These are phyloP conservation scores for Gaeumannomyces sp. DNA, from an alignment of 2,329 filamentous ascomycete genomes.

Conservation along the genomic window DNA sequence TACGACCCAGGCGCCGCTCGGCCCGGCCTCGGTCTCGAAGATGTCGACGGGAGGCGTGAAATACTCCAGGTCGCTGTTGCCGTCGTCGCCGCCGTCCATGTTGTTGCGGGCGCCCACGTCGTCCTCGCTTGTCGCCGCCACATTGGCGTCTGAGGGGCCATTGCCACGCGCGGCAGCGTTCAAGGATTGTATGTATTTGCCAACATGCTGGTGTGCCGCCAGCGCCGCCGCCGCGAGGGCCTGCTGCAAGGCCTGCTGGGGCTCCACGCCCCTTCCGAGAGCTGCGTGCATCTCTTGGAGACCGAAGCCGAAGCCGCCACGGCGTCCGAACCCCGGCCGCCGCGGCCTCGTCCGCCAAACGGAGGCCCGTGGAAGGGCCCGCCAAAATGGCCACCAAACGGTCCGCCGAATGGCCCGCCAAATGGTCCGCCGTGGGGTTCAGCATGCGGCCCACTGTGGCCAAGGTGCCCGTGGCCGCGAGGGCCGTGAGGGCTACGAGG, in stretches of 20 bases:
- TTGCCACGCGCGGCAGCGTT: slow-evolving; percentile 15
- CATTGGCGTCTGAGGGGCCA: too few relatives aligned
- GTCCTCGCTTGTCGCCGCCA: background rate
- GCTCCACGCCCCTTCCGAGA: background rate
- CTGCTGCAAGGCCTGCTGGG: background rate
- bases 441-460: too few relatives aligned
- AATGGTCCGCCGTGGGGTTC: too few relatives aligned
- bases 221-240: slow-evolving; percentile 20
- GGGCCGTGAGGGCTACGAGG: slow-evolving; percentile 11
- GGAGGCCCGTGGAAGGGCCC: slow-evolving; percentile 7
- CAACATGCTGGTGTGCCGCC: slow-evolving; percentile 33
- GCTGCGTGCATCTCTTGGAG: background rate
- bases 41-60: slow-evolving; percentile 67
- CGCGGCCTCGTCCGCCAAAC: slow-evolving; percentile 15
- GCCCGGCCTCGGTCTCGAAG: slow-evolving; percentile 52
- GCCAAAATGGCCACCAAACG: slow-evolving; percentile 11
- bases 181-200: slow-evolving; percentile 29
- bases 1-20: slow-evolving; percentile 49
- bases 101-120: slow-evolving; percentile 6
- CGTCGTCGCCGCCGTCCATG: slow-evolving; percentile 15
- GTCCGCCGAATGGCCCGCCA: slow-evolving; percentile 5
- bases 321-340: slow-evolving; percentile 17
- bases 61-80: slow-evolving; percentile 25
- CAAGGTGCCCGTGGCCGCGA: too few relatives aligned
- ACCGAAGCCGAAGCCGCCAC: slow-evolving; percentile 11